A percentile compares a stretch with the other conserved stretches of the same genome.
Evolutionary conservation across 2,329 filamentous ascomycete genomes (phyloP).

Genomic region (Cladophialophora exuberans): DNA sequence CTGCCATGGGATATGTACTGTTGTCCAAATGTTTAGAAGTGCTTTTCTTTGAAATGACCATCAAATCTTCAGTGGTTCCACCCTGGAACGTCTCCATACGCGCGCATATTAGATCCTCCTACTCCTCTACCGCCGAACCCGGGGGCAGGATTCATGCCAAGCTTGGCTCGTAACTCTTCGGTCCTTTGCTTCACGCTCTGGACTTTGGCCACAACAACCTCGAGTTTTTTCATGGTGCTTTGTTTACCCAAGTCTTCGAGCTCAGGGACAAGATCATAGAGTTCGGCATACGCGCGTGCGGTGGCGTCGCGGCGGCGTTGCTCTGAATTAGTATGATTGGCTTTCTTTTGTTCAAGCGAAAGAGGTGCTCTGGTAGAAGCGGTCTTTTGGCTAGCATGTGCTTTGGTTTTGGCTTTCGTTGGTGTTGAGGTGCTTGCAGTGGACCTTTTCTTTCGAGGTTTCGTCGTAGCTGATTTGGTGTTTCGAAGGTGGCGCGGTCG

Average conservation of each 20-base stretch:
- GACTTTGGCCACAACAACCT: constrained; percentile 32
- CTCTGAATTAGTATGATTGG: constrained; percentile 34
- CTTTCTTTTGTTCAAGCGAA: constrained; percentile 32
- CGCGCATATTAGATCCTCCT: background rate
- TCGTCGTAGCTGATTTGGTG: constrained; percentile 18
- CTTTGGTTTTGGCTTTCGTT: constrained; percentile 20
- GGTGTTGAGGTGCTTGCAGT: constrained; percentile 11
- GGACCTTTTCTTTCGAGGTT: constrained; percentile 19
- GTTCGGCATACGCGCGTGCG: constrained; percentile 30
- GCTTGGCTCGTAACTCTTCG: constrained; percentile 22
- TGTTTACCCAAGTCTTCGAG: constrained; percentile 31
- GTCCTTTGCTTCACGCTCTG: constrained; percentile 23
- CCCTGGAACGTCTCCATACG: constrained; percentile 14
- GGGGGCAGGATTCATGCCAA: constrained; percentile 23
- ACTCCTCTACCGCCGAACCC: constrained; percentile 12
- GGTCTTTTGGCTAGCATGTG: constrained; percentile 5
- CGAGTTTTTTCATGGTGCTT: constrained; percentile 35
- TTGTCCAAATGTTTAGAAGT: constrained; percentile 10
- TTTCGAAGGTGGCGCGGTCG: constrained; percentile 21
- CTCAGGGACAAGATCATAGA: constrained; percentile 34
- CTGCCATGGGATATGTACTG: too few species aligned
- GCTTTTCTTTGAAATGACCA: background rate
- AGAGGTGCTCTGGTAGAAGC: constrained; percentile 27
- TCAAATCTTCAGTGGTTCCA: constrained; percentile 14
- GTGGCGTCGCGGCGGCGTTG: constrained; percentile 34